Conservation (phyloP, 768 basidiomycete species). For the Rhizopogon salebrosus region DNA sequence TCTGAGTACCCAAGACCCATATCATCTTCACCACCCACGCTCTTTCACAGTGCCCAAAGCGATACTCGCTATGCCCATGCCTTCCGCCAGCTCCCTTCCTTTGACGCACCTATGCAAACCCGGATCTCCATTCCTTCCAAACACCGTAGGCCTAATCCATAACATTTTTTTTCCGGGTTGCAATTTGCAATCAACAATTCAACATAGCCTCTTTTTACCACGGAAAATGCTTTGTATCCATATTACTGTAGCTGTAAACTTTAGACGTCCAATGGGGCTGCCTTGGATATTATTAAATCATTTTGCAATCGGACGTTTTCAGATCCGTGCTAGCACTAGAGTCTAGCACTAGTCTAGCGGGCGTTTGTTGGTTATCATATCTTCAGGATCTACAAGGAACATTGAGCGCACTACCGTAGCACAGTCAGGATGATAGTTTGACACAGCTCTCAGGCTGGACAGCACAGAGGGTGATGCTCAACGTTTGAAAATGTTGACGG, state of each 20-base stretch:
- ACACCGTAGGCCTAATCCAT: background rate
- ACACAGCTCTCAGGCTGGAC: too few relatives aligned
- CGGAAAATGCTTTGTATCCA: slow-evolving; percentile 6
- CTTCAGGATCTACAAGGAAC: too few relatives aligned
- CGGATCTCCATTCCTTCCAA: background rate
- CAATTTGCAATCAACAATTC: background rate
- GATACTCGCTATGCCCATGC: slow-evolving; percentile 4
- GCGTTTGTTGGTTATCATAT: too few relatives aligned
- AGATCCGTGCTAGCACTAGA: too few relatives aligned
- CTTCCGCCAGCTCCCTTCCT: slow-evolving; percentile 6
- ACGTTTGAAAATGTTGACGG: too few relatives aligned
- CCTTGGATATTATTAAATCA: background rate
- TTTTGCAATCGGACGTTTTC: background rate
- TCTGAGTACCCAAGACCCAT: background rate
- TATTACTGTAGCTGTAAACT: slow-evolving; percentile 8
- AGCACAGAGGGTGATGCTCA: too few relatives aligned
- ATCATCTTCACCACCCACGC: background rate
- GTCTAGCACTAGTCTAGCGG: too few relatives aligned
- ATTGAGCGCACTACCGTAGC: too few relatives aligned
- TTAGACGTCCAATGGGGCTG: background rate
- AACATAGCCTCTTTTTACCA: background rate
- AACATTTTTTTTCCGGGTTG: background rate
- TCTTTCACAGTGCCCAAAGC: background rate
- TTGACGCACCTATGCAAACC: slow-evolving; percentile 1
- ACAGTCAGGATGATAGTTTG: too few relatives aligned